phyloP scores from a whole-genome alignment of 768 basidiomycete genomes.

The Mycena indigotica region DNA sequence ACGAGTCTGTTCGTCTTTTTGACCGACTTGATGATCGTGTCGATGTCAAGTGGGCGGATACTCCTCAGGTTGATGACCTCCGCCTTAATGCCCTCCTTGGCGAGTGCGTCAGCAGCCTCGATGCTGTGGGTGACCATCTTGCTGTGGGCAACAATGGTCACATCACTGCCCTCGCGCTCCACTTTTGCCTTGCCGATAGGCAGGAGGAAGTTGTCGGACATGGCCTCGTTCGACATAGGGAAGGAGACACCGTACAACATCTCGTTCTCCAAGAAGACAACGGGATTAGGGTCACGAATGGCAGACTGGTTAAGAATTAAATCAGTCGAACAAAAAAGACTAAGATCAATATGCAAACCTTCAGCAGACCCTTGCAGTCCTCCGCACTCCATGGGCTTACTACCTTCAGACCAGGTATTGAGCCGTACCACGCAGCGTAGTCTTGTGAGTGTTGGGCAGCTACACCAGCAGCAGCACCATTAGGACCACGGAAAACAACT shows the following conservation, averaged over 20 bases:
- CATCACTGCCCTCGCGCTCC: slow-evolving; percentile 88
- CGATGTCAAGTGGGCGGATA: slow-evolving; percentile 96
- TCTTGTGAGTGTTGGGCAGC: slow-evolving; percentile 98
- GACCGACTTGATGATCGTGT: slow-evolving; percentile 94
- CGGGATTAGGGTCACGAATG: slow-evolving; percentile 97
- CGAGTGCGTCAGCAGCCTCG: slow-evolving; percentile 90
- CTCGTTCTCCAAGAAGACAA: slow-evolving; percentile 99
- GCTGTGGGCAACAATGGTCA: slow-evolving; percentile 97
- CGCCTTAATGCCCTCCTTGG: slow-evolving; percentile 95
- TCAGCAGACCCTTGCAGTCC: slow-evolving; percentile 97
- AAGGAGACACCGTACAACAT: slow-evolving; percentile 98
- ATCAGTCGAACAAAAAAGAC: background rate
- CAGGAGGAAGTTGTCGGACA: slow-evolving; percentile 92
- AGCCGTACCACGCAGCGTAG: slow-evolving; percentile 93
- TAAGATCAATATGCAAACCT: slow-evolving; percentile 51
- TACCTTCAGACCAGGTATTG: slow-evolving; percentile 94
- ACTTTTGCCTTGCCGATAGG: slow-evolving; percentile 98
- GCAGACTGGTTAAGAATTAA: slow-evolving; percentile 60
- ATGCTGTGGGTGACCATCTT: slow-evolving; percentile 96
- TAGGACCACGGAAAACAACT: slow-evolving; percentile 98
- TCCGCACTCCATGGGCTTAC: slow-evolving; percentile 98
- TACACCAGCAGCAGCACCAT: slow-evolving; percentile 97
- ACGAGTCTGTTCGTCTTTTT: slow-evolving; percentile 99
- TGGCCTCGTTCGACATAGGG: slow-evolving; percentile 93
- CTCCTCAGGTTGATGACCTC: slow-evolving; percentile 97